phyloP scores from a whole-genome alignment of 228 moss, liverwort and hornwort genomes.

The Sphagnum magellanicum region DNA sequence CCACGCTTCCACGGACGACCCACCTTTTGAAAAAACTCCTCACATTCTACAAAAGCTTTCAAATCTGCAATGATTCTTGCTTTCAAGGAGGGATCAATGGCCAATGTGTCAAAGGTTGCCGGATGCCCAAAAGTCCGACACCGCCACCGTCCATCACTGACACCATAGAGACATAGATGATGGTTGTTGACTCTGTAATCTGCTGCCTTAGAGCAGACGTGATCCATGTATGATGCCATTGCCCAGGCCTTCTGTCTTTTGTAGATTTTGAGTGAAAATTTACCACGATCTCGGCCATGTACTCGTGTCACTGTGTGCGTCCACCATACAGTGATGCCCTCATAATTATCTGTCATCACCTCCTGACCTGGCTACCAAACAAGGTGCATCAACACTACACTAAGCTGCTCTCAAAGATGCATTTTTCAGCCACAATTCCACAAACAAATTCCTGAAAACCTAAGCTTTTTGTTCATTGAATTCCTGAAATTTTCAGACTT shows the following conservation, averaged over 20 bases:
- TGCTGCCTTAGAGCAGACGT: constrained; percentile 11
- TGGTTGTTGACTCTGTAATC: constrained; percentile 18
- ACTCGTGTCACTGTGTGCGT: constrained; percentile 11
- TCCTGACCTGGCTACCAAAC: too few species aligned
- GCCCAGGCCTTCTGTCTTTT: constrained; percentile 30
- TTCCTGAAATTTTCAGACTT: neutral
- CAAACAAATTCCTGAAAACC: neutral
- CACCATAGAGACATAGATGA: constrained; percentile 19
- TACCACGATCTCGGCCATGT: neutral
- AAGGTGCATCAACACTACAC: too few species aligned
- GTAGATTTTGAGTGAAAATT: constrained; percentile 17
- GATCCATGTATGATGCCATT: constrained; percentile 22
- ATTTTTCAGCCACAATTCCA: constrained; percentile 28
- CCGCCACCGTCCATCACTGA: neutral
- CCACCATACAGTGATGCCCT: constrained; percentile 51
- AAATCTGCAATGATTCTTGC: constrained; percentile 24
- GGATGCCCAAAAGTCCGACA: constrained; percentile 24
- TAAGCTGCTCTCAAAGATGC: neutral
- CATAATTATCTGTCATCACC: too few species aligned
- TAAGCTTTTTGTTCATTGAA: neutral
- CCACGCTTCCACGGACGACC: constrained; percentile 49
- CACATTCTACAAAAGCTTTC: constrained; percentile 14
- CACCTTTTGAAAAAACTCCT: constrained; percentile 21
- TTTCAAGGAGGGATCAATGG: constrained; percentile 35
- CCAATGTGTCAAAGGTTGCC: constrained; percentile 42